Evolutionary conservation across 495 filamentous ascomycete genomes (phyloP), one percentile per base, ranked within the genome.

Genomic region (Xylaria longipes): DNA sequence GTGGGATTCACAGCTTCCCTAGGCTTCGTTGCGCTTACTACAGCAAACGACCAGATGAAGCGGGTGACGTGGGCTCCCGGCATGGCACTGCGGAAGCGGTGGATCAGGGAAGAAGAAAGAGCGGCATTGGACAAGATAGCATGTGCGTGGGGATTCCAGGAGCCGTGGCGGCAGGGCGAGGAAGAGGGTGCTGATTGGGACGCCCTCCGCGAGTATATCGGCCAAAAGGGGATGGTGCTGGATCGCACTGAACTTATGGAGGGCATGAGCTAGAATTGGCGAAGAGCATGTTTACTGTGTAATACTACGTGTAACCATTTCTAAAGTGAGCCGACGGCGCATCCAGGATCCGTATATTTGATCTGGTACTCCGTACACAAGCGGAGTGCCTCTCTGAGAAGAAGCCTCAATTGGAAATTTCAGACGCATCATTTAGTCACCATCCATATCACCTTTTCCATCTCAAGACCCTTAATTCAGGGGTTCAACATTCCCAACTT

Each of bases 151-250:
- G 96, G 96, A 0, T 98, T 98, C 77, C 89, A 90, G 69, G 92
- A 97, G 75, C 78, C 77, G n/a, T 89, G 86, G 77, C 89, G 90
- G 80, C 87, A 91, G 75, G 96, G 96, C 2, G 93, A 97, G 77
- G 96, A 99, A 79, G 92, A 94, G 72, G 95, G 97, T 2, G 87
- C 89, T 63, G 95, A 97, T 65, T 99, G 95, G 92, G 90, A 94
- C 76, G 87, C 83, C 66, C 86, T 99, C 68, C 89, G 90, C 68
- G 92, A 97, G 80, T 97, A 93, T 79, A 88, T 92, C 68, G 87
- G 89, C 39, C 83, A 89, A 77, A 92, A 91, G 77, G 92, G 91
- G 3, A 98, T 98, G 96, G 86, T 95, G 71, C 79, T 99, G 69
- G 96, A 99, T 80, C 88, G 90, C 72, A 90, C 92, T 11, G 91